Percentiles rank a stretch among this genome's conserved stretches.
These are phyloP conservation scores for Astragalus membranaceus DNA, from an alignment of 306 rosid species.

Conservation along the genomic window DNA sequence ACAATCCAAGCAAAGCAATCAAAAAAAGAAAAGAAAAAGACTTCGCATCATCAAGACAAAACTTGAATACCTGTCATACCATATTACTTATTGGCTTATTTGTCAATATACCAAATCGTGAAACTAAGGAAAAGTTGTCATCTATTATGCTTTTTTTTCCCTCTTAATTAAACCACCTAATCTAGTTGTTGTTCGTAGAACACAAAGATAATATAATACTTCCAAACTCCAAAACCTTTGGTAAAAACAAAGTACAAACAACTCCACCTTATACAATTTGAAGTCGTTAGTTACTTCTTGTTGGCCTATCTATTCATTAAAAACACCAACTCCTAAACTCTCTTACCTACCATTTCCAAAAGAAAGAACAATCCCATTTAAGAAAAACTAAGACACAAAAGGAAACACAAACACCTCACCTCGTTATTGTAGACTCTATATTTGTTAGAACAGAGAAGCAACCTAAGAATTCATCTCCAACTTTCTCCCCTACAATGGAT, in stretches of 20 bases:
- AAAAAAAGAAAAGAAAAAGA: constrained; percentile 2
- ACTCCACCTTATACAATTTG: constrained; percentile 21
- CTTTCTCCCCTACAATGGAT: constrained; percentile 47
- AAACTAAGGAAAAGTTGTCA: constrained; percentile 17
- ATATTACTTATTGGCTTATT: constrained; percentile 13
- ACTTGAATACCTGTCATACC: constrained; percentile 24
- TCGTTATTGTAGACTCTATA: constrained; percentile 20
- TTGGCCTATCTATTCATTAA: constrained; percentile 76
- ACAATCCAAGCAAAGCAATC: constrained; percentile 68
- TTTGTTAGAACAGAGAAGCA: constrained; percentile 20
- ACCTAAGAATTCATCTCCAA: neutral
- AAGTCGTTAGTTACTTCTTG: constrained; percentile 50
- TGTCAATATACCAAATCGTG: constrained; percentile 3
- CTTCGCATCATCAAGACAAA: constrained; percentile 33
- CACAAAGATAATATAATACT: constrained; percentile 18
- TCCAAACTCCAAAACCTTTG: constrained; percentile 10
- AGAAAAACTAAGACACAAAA: constrained; percentile 14
- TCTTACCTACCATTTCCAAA: constrained; percentile 36
- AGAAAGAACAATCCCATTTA: constrained; percentile 21
- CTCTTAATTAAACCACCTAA: constrained; percentile 10
- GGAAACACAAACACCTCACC: constrained; percentile 26
- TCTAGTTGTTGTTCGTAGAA: constrained; percentile 17
- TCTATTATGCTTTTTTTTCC: neutral
- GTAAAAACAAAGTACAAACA: constrained; percentile 48
- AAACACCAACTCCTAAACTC: constrained; percentile 35